A percentile compares a stretch with the other conserved stretches of the same genome.
Conservation (phyloP, 768 basidiomycete genomes). For the Boletus reticulatus region DNA sequence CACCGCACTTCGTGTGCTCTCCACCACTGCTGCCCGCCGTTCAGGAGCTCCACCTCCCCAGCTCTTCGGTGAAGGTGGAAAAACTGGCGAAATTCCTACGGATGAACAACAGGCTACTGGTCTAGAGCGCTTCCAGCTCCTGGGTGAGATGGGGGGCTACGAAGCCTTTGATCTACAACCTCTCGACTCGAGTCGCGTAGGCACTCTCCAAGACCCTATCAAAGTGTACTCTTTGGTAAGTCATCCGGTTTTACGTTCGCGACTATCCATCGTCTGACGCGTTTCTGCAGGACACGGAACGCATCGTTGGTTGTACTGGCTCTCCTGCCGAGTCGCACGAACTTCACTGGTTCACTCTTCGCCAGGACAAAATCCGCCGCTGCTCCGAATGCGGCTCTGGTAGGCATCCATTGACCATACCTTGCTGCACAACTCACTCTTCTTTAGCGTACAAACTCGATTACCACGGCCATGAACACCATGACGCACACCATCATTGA, state of each 20-base stretch:
- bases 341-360: slow-evolving; percentile 77
- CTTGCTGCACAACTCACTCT: slow-evolving; percentile 3
- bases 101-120: slow-evolving; percentile 93
- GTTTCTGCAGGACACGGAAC: slow-evolving; percentile 61
- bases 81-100: slow-evolving; percentile 73
- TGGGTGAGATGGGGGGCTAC: slow-evolving; percentile 85
- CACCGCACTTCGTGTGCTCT: slow-evolving; percentile 51
- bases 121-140: slow-evolving; percentile 91
- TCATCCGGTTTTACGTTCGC: not conserved
- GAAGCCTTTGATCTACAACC: slow-evolving; percentile 89
- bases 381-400: slow-evolving; percentile 95
- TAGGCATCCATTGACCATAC: slow-evolving; percentile 36
- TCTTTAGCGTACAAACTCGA: slow-evolving; percentile 69
- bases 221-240: slow-evolving; percentile 84
- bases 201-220: slow-evolving; percentile 86
- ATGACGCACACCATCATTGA: slow-evolving; percentile 47
- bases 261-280: not conserved
- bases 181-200: slow-evolving; percentile 79
- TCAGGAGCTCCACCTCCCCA: slow-evolving; percentile 64
- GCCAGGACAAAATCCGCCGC: slow-evolving; percentile 65
- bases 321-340: slow-evolving; percentile 95
- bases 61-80: slow-evolving; percentile 70
- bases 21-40: slow-evolving; percentile 50
- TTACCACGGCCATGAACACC: slow-evolving; percentile 59
- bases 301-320: slow-evolving; percentile 93